These are phyloP conservation scores for Oehlia diaphana DNA, from an alignment of 192 early-diverging fungal species.

Conservation along the genomic window DNA sequence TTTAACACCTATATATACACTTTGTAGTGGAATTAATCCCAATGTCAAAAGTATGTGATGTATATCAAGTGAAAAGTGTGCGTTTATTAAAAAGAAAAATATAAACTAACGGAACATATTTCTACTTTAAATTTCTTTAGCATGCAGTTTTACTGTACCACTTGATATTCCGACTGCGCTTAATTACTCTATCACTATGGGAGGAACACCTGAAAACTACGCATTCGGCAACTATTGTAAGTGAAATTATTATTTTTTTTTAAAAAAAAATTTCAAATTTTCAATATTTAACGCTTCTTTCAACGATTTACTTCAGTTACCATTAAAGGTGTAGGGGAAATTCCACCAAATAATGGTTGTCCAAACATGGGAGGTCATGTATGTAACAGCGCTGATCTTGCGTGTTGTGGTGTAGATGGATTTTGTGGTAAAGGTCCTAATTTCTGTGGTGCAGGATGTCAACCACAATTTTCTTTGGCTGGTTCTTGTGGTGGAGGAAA, in stretches of 20 bases:
- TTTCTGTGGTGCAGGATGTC: background rate
- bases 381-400: background rate
- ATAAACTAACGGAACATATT: background rate
- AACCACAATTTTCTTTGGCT: background rate
- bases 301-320: background rate
- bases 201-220: background rate
- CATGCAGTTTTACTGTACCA: background rate
- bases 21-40: background rate
- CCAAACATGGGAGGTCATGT: background rate
- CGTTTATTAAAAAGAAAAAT: background rate
- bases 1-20: background rate
- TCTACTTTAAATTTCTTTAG: background rate
- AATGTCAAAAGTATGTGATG: background rate
- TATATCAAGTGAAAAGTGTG: background rate
- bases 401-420: background rate
- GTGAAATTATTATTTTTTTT: background rate
- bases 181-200: background rate
- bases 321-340: background rate
- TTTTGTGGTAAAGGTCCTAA: background rate
- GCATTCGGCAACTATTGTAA: background rate
- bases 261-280: no score
- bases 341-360: background rate
- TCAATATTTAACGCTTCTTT: background rate
- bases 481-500: background rate
- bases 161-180: no score